A percentile compares a stretch with the other conserved stretches of the same genome.
Conservation (phyloP, 2,329 filamentous ascomycete genomes). For the Escovopsis sp. region DNA sequence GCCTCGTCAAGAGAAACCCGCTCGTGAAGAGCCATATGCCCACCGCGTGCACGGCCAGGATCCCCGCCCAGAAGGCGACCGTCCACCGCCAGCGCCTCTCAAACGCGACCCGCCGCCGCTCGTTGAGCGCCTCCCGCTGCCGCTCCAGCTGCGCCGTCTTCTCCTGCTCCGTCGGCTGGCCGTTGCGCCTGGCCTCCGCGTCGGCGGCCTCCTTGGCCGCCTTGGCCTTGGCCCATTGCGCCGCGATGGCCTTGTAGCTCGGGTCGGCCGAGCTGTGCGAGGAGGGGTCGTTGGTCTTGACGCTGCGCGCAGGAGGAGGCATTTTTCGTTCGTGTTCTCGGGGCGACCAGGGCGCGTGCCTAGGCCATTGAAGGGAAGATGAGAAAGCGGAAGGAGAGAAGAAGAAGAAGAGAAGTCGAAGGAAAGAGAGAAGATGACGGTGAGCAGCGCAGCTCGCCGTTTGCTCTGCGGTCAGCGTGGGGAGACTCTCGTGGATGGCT, state of each 20-base stretch:
- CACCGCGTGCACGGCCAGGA: slow-evolving; percentile 58
- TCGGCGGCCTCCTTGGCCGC: slow-evolving; percentile 30
- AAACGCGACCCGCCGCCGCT: slow-evolving; percentile 31
- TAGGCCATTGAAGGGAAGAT: slow-evolving; percentile 3
- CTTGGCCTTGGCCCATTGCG: slow-evolving; percentile 38
- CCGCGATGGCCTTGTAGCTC: slow-evolving; percentile 38
- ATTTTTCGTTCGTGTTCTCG: slow-evolving; percentile 9
- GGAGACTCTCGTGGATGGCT: no score
- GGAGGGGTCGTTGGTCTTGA: slow-evolving; percentile 12
- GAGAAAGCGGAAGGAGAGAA: no score
- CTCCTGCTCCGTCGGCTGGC: slow-evolving; percentile 17
- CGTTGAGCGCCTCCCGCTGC: slow-evolving; percentile 31
- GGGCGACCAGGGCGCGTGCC: slow-evolving; percentile 1
- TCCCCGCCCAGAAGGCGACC: slow-evolving; percentile 52
- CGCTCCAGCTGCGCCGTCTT: slow-evolving; percentile 25
- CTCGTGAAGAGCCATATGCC: slow-evolving; percentile 88
- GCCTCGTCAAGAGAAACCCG: slow-evolving; percentile 80
- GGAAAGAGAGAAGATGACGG: neutral
- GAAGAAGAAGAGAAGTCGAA: no score
- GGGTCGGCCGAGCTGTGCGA: slow-evolving; percentile 11
- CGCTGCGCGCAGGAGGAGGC: slow-evolving; percentile 11
- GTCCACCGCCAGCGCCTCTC: slow-evolving; percentile 41
- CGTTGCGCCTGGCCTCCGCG: slow-evolving; percentile 15
- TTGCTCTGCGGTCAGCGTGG: no score
- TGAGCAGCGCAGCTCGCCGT: no score